Conservation (phyloP, 306 rosid species). For the Rosa lucieae region DNA sequence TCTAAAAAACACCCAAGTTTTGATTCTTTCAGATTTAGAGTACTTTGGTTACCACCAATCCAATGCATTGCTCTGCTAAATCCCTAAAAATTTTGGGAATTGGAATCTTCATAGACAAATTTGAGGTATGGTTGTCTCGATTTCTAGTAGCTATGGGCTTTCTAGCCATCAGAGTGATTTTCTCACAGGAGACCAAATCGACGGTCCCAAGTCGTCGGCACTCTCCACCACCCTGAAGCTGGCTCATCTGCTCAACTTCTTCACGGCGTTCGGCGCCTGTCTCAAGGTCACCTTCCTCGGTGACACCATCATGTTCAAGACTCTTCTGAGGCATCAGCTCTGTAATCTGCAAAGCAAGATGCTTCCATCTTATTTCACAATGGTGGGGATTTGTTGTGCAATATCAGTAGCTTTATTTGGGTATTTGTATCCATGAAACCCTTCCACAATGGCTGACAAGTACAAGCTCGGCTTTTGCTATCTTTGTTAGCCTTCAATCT, state of each 20-base stretch:
- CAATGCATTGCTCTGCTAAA: too few species aligned
- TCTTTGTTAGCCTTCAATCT: constrained; percentile 79
- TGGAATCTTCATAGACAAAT: too few species aligned
- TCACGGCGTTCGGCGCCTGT: constrained; percentile 83
- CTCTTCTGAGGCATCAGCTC: constrained; percentile 88
- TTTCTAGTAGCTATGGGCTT: constrained; percentile 71
- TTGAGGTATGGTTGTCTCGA: constrained; percentile 59
- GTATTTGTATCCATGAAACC: constrained; percentile 22
- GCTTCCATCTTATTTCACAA: constrained; percentile 85
- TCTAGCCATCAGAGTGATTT: constrained; percentile 79
- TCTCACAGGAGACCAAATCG: constrained; percentile 79
- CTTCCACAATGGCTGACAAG: constrained; percentile 61
- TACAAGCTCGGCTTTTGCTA: constrained; percentile 92
- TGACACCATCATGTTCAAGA: constrained; percentile 88
- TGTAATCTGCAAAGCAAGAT: constrained; percentile 95
- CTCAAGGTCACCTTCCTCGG: constrained; percentile 97
- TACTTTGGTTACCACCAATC: too few species aligned
- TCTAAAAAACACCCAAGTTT: too few species aligned
- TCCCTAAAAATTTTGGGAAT: too few species aligned
- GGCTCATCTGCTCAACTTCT: constrained; percentile 84
- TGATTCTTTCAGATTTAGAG: too few species aligned
- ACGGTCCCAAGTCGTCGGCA: constrained; percentile 38
- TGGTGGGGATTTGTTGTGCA: constrained; percentile 77
- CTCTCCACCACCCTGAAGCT: constrained; percentile 69
- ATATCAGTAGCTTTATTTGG: constrained; percentile 48